These are phyloP conservation scores for Trametes versicolor DNA, from an alignment of 1,284 basidiomycete genomes.

Conservation along the genomic window DNA sequence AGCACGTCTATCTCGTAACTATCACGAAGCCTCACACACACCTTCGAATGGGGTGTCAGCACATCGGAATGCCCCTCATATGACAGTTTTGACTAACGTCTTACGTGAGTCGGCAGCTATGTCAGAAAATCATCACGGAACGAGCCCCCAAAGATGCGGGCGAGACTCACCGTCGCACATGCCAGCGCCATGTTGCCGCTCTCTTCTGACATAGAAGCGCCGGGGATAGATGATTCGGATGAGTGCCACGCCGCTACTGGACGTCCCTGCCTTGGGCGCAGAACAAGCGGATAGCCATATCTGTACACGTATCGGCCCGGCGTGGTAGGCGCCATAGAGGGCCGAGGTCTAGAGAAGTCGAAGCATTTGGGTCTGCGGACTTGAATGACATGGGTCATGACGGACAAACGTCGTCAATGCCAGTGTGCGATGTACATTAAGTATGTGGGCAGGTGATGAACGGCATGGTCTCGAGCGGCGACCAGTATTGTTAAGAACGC, in stretches of 20 bases:
- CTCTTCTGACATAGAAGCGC: background rate
- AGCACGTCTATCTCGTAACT: too few species aligned
- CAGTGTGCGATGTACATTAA: background rate
- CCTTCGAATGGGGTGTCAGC: too few species aligned
- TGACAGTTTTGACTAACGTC: too few species aligned
- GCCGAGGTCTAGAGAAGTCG: background rate
- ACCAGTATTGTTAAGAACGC: background rate
- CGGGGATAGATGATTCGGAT: background rate
- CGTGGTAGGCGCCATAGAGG: background rate
- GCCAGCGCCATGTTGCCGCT: background rate
- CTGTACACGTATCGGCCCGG: background rate
- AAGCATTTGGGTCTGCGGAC: background rate
- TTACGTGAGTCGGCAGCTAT: background rate
- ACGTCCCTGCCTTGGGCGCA: background rate
- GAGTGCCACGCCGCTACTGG: background rate
- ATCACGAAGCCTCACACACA: too few species aligned
- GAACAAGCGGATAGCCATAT: conserved; percentile 10
- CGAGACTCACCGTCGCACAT: background rate
- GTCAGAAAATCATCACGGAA: background rate
- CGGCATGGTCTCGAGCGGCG: background rate
- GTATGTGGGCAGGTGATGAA: background rate
- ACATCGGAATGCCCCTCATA: too few species aligned
- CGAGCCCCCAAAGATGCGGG: background rate
- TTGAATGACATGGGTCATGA: background rate
- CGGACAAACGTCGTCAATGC: background rate